Evolutionary conservation across 768 basidiomycete genomes (phyloP), one percentile per base, ranked within the genome.

Genomic region (Serendipita sp.): DNA sequence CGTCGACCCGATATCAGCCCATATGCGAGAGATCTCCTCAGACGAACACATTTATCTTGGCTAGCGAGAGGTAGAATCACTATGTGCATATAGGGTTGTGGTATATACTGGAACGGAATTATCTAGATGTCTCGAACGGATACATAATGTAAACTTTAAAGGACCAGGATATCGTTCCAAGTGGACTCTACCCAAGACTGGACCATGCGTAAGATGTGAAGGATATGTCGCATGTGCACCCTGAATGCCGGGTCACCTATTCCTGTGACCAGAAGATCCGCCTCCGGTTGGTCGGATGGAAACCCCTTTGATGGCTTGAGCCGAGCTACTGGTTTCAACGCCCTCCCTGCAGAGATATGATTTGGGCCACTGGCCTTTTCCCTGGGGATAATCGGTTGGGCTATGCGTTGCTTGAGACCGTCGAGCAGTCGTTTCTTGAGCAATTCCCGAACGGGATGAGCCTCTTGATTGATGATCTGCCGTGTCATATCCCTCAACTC

Each of bases 1-100:
- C 24, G 81, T 91, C 62, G 88, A 94, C 73, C 92, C 89, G 16
- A 37, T 60, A n/a, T 60, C 56, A 28, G 56, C 56, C 18, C 56
- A 60, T 41, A n/a, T 60, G 10, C 56, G 56, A 30, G 56, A 60
- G 32, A 28, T 35, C 10, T 60, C 56, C 3, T 60, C 56, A 35
- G 56, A 60, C 56, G 56, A 60, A 32, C 18, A 60, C 32, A 24
- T 60, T 28, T 60, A 60, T 35, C 35, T 60, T 32, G 56, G 56
- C 10, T 60, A 60, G 28, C 16, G 8, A n/a, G 35, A 28, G 10
- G 10, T 2, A 28, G 24, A 37, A 32, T 32, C 56, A 60, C 24
- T 8, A 11, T 28, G 35, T 24, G 16, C 32, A 60, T 32, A 37
- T n/a, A 60, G 3, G 28, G 7, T 7, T 32, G n/a, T n/a, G 24